Percentiles rank a stretch among this genome's conserved stretches.
Evolutionary conservation across 2,329 filamentous ascomycete genomes (phyloP).

Genomic region (Curvularia sp.): DNA sequence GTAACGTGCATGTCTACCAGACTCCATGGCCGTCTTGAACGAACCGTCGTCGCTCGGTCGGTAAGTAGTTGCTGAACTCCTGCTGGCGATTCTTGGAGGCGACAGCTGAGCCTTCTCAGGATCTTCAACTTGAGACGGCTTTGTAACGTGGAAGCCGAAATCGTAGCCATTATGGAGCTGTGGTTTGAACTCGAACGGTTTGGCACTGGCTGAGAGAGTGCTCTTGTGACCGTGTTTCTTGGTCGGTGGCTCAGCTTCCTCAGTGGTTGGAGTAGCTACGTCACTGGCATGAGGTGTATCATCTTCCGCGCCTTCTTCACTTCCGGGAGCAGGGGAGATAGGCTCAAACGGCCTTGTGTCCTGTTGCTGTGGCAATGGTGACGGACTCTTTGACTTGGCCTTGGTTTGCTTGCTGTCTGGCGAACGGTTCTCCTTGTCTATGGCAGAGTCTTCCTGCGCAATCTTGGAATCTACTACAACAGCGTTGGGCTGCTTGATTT

Average conservation of each 20-base stretch:
- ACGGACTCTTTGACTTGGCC: slow-evolving; percentile 35
- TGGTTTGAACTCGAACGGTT: slow-evolving; percentile 66
- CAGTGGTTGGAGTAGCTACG: slow-evolving; percentile 40
- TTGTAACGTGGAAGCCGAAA: slow-evolving; percentile 51
- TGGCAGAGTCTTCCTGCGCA: slow-evolving; percentile 33
- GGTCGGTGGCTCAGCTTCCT: slow-evolving; percentile 32
- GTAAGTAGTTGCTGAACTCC: slow-evolving; percentile 51
- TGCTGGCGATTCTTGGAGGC: slow-evolving; percentile 37
- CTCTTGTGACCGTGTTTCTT: slow-evolving; percentile 50
- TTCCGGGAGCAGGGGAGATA: slow-evolving; percentile 14
- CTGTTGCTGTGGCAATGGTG: slow-evolving; percentile 27
- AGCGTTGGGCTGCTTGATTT: slow-evolving; percentile 39
- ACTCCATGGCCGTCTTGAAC: slow-evolving; percentile 49
- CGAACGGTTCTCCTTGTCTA: slow-evolving; percentile 50
- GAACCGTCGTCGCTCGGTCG: slow-evolving; percentile 52
- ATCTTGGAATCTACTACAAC: slow-evolving; percentile 30
- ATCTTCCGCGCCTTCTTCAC: slow-evolving; percentile 24
- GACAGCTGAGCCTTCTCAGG: slow-evolving; percentile 29
- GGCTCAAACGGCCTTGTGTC: slow-evolving; percentile 20
- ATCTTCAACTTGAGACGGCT: slow-evolving; percentile 44
- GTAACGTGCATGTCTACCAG: slow-evolving; percentile 43
- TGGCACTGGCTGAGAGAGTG: slow-evolving; percentile 74
- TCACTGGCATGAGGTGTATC: slow-evolving; percentile 43
- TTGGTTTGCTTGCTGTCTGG: slow-evolving; percentile 38
- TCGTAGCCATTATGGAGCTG: slow-evolving; percentile 43